Percentiles rank a stretch among this genome's conserved stretches.
These are phyloP conservation scores for Saccharomycopsis sp. DNA, from an alignment of 805 yeast genomes.

Conservation along the genomic window DNA sequence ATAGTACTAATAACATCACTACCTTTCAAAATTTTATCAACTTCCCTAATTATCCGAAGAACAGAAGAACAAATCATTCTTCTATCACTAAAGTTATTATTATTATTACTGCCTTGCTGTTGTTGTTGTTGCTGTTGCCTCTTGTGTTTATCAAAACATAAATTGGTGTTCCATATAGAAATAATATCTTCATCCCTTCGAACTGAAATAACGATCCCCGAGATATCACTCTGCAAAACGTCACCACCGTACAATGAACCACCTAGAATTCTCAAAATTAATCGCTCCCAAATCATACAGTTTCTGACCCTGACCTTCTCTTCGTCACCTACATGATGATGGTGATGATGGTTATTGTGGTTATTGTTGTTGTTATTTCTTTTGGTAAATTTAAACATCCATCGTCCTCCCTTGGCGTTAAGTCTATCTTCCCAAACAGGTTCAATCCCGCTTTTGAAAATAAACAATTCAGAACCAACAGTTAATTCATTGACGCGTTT, in stretches of 20 bases:
- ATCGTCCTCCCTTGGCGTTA: constrained; percentile 54
- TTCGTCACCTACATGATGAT: constrained; percentile 10
- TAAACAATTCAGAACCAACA: constrained; percentile 45
- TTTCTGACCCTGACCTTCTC: constrained; percentile 21
- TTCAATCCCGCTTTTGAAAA: constrained; percentile 52
- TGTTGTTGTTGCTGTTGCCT: not conserved
- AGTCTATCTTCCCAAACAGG: constrained; percentile 67
- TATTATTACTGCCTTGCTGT: constrained; percentile 5
- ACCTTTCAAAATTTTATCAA: constrained; percentile 37
- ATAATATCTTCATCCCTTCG: constrained; percentile 54
- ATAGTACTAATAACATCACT: constrained; percentile 28
- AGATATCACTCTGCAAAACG: constrained; percentile 36
- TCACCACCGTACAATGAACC: constrained; percentile 38
- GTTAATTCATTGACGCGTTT: constrained; percentile 35
- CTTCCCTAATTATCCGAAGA: constrained; percentile 40
- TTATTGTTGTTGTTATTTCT: constrained; percentile 19
- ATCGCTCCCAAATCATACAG: constrained; percentile 48
- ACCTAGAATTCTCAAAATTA: constrained; percentile 44
- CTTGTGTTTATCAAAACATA: constrained; percentile 28
- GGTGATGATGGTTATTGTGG: constrained; percentile 19
- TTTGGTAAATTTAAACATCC: constrained; percentile 48
- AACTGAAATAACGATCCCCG: constrained; percentile 54
- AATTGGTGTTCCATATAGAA: constrained; percentile 55
- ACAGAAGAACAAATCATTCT: constrained; percentile 42
- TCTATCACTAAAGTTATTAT: constrained; percentile 33